These are phyloP conservation scores for Xerocomellus chrysenteron DNA, from an alignment of 768 basidiomycete genomes.

Conservation along the genomic window DNA sequence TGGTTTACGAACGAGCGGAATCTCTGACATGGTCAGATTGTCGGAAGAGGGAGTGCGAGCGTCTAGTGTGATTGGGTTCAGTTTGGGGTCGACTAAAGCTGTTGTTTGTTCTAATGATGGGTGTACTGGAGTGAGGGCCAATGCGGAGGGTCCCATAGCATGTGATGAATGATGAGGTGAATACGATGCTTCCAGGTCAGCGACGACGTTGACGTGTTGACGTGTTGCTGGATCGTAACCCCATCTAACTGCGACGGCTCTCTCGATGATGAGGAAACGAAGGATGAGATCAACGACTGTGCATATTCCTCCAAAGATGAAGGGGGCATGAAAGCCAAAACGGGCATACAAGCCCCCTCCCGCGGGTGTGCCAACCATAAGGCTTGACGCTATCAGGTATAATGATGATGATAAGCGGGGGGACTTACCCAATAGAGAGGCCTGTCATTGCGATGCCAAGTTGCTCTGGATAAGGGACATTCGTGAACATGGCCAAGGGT, in stretches of 20 bases:
- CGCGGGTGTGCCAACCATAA: slow-evolving; percentile 56
- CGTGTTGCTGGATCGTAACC: slow-evolving; percentile 41
- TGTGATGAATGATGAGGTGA: neutral
- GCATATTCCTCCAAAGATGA: slow-evolving; percentile 50
- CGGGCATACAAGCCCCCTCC: slow-evolving; percentile 53
- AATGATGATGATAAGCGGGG: neutral
- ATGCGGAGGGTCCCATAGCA: neutral
- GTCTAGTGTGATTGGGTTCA: neutral
- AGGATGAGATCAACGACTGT: slow-evolving; percentile 51
- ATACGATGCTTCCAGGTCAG: slow-evolving; percentile 9
- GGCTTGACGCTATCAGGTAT: slow-evolving; percentile 30
- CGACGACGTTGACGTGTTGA: neutral
- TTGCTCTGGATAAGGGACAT: slow-evolving; percentile 42
- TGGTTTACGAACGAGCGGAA: slow-evolving; percentile 18
- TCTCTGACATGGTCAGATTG: slow-evolving; percentile 3
- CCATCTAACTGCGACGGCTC: slow-evolving; percentile 49
- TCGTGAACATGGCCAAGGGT: neutral
- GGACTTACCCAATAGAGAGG: slow-evolving; percentile 49
- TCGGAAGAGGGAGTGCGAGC: neutral
- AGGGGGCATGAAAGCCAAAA: slow-evolving; percentile 62
- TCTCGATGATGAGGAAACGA: slow-evolving; percentile 57
- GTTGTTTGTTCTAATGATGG: neutral
- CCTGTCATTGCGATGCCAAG: slow-evolving; percentile 62
- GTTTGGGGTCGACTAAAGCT: neutral
- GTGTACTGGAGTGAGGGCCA: neutral